Conservation (phyloP, 2,329 filamentous ascomycete genomes). For the Fusarium agapanthi region DNA sequence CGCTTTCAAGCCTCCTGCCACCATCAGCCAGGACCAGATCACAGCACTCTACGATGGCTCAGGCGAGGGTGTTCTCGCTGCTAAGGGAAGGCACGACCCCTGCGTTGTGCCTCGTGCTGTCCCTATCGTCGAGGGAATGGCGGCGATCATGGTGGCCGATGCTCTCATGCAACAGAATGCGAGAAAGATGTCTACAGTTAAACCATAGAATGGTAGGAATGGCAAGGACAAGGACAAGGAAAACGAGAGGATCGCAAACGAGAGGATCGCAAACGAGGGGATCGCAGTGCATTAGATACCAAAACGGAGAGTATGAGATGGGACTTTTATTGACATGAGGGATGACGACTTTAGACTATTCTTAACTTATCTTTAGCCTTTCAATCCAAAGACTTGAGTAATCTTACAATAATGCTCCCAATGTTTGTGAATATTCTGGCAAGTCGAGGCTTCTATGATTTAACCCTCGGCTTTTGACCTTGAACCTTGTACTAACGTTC, state of each 20-base stretch:
- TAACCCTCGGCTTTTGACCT: background rate
- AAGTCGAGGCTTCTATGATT: background rate
- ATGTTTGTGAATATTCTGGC: background rate
- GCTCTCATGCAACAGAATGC: slow-evolving; percentile 84
- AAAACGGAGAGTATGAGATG: slow-evolving; percentile 18
- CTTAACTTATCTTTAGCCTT: background rate
- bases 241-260: no score
- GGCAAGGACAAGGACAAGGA: background rate
- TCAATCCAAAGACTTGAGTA: background rate
- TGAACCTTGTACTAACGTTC: background rate
- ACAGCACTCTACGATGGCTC: slow-evolving; percentile 82
- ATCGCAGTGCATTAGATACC: slow-evolving; percentile 12
- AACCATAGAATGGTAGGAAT: slow-evolving; percentile 6
- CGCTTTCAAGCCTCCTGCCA: slow-evolving; percentile 94
- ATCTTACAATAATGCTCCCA: background rate
- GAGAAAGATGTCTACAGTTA: slow-evolving; percentile 53
- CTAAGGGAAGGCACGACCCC: slow-evolving; percentile 94
- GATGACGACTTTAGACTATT: slow-evolving; percentile 1
- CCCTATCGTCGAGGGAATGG: slow-evolving; percentile 92
- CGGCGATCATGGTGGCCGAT: slow-evolving; percentile 86
- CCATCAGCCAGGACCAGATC: slow-evolving; percentile 87
- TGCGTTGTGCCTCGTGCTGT: slow-evolving; percentile 90
- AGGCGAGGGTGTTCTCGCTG: slow-evolving; percentile 77
- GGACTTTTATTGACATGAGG: slow-evolving; percentile 20
- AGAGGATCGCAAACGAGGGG: background rate